A percentile compares a stretch with the other conserved stretches of the same genome.
phyloP scores from a whole-genome alignment of 257 asterid species.

The Verbena officinalis region DNA sequence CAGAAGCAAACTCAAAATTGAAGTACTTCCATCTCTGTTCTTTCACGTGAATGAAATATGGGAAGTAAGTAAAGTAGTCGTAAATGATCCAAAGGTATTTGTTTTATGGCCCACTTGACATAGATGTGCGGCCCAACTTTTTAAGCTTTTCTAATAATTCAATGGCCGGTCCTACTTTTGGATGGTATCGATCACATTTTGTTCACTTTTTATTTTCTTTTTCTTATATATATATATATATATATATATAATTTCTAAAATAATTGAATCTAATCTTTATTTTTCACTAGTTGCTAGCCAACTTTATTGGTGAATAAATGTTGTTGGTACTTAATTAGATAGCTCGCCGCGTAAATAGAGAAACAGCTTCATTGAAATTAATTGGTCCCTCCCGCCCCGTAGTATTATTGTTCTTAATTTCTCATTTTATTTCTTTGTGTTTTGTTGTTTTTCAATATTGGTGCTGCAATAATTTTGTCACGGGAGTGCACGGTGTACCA shows the following conservation, averaged over 20 bases:
- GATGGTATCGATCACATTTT: not conserved
- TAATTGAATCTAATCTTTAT: not conserved
- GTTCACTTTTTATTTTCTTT: not conserved
- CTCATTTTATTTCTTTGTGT: conserved; percentile 2
- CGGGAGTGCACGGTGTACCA: not conserved
- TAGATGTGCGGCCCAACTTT: not conserved
- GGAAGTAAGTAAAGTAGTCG: not conserved
- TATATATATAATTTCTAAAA: not conserved
- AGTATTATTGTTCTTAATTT: not conserved
- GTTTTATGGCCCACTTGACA: not conserved
- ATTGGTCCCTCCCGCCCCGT: conserved; percentile 18
- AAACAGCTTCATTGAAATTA: conserved; percentile 4
- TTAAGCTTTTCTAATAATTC: not conserved
- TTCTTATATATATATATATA: too few species aligned
- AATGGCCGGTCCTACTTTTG: conserved; percentile 8
- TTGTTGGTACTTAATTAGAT: too few species aligned
- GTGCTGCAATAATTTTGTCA: conserved; percentile 6
- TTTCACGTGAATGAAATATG: not conserved
- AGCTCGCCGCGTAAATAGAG: not conserved
- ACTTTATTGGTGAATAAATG: conserved; percentile 10
- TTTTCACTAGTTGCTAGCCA: not conserved
- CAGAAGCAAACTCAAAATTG: too few species aligned
- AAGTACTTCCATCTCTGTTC: not conserved
- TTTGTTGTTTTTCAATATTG: not conserved
- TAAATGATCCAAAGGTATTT: not conserved